Base-by-base conservation (phyloP, 2,329 filamentous ascomycete genomes). In the Penicillium paneum region DNA sequence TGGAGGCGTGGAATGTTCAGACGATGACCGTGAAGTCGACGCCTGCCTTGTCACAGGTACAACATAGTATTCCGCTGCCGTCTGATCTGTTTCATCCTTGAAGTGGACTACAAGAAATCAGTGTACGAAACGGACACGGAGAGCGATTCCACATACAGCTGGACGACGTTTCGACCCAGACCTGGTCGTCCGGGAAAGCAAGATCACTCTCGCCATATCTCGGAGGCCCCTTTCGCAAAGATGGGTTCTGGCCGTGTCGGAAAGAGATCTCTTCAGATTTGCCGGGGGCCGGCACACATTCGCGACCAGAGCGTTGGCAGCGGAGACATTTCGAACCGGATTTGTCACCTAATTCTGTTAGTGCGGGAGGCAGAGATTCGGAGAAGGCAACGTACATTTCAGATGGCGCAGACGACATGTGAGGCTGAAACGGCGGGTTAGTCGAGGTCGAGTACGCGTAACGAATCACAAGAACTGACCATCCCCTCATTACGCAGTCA, bases 331-430 rank as follows among this genome's bases (percentile, higher is more conserved):
- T 67, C 17, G 58, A 54, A 46, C 64, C 69, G 28, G 69, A 65
- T 60, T 70, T 72, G 55, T 72, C 69, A 71, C 69, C 69, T 72
- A 34, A 10, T 38, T 24, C 2, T 28, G 49, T 47, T 19, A 48
- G 43, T 26, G 5, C 4, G 2, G 15, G 26, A 7, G 3, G 13
- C 10, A 13, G 13, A 29, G 19, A 26, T 17, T 17, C 15, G 13
- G n/a, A 40, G 6, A 2, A 10, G 1, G 24, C 38, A 19, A 49
- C 43, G 41, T 66, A 72, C 69, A 72, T 70, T 71, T 72, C 57
- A 72, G 57, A 69, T 72, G 69, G 66, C 69, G 69, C 64, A 70
- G 63, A 61, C 69, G 69, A 64, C 69, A 72, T 24, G 69, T 72
- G 56, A 72, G 69, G 64, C 69, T 72, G 31, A 46, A 41, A 35